Evolutionary conservation across 495 filamentous ascomycete genomes (phyloP).

Genomic region (Talaromyces borbonicus): DNA sequence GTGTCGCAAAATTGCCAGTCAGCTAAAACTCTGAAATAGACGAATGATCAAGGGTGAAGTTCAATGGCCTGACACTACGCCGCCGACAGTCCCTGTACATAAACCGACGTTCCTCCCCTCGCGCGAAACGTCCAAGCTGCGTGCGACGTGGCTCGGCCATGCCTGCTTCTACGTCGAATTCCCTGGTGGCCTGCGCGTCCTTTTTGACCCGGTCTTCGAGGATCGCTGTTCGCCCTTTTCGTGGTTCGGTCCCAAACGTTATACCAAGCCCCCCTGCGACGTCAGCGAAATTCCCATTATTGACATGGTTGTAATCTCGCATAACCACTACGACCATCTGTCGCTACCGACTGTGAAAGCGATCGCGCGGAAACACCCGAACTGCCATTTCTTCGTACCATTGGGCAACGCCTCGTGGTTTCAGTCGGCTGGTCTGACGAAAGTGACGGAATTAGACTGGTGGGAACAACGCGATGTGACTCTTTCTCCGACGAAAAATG

Average conservation of each 20-base stretch:
- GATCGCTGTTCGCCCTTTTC: slow-evolving; percentile 71
- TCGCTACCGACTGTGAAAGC: slow-evolving; percentile 63
- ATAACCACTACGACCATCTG: slow-evolving; percentile 92
- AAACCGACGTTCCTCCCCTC: slow-evolving; percentile 60
- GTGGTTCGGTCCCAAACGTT: slow-evolving; percentile 68
- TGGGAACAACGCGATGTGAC: slow-evolving; percentile 76
- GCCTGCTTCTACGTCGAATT: slow-evolving; percentile 93
- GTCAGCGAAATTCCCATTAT: slow-evolving; percentile 73
- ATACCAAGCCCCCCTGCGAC: slow-evolving; percentile 67
- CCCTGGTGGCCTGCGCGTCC: slow-evolving; percentile 72
- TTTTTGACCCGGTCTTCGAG: slow-evolving; percentile 95
- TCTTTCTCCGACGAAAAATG: slow-evolving; percentile 35
- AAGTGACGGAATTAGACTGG: slow-evolving; percentile 90
- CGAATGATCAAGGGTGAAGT: slow-evolving; percentile 42
- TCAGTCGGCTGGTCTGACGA: slow-evolving; percentile 48
- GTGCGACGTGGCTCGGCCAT: slow-evolving; percentile 95
- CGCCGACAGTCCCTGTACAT: slow-evolving; percentile 56
- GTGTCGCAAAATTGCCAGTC: not conserved
- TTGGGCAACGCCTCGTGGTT: slow-evolving; percentile 90
- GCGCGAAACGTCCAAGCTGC: slow-evolving; percentile 50
- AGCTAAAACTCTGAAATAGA: slow-evolving; percentile 32
- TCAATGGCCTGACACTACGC: slow-evolving; percentile 52
- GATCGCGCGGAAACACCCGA: slow-evolving; percentile 61
- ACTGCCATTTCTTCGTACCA: slow-evolving; percentile 81
- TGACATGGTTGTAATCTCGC: slow-evolving; percentile 84